Evolutionary conservation across 805 yeast genomes (phyloP), one percentile per base, ranked within the genome.

Genomic region (Myxozyma vanderwaltii): DNA sequence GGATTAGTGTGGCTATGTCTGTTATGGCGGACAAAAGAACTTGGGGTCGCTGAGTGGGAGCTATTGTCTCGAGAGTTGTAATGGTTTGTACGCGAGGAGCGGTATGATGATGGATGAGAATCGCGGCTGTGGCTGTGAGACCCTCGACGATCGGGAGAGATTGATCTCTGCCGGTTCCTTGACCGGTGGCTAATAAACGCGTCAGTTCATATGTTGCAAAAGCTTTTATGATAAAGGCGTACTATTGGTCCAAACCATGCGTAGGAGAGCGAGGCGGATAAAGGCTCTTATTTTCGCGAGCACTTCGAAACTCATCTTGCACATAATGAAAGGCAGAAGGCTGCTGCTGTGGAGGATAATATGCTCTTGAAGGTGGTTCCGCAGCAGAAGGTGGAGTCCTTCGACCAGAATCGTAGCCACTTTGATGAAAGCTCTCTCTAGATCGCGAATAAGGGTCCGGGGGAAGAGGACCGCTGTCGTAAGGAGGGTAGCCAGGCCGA

Each of bases 391-490:
- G 54, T 2, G 56, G 58, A 39, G 47, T 46, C 13, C 52, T 17
- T 43, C 52, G 27, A 8, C 24, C 4, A 17, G 40, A 44, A 26
- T 17, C 41, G 49, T 40, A 29, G 43, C 10, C 40, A 13, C 15
- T 31, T 24, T 38, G 43, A 31, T 26, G 39, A 24, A 21, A 54
- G 7, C 54, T 26, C 8, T 58, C 62, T n/a, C 58, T 45, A 35
- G 56, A 8, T n/a, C 56, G 63, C 3, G 59, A 10, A 33, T 59
- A 59, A 4, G 63, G 63, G 19, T 59, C 63, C 12, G 63, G 59
- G 24, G 63, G 60, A 7, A 27, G 33, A 5, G 56, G 40, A 4
- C 38, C 51, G 17, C 33, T 36, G 29, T 49, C 59, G 31, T 58
- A 58, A 5, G 41, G 29, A 6, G 44, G 46, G 27, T 47, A 51